Evolutionary conservation across 257 asterid genomes (phyloP), one percentile per base, ranked within the genome.

Genomic region (Fraxinus quadrangulata): DNA sequence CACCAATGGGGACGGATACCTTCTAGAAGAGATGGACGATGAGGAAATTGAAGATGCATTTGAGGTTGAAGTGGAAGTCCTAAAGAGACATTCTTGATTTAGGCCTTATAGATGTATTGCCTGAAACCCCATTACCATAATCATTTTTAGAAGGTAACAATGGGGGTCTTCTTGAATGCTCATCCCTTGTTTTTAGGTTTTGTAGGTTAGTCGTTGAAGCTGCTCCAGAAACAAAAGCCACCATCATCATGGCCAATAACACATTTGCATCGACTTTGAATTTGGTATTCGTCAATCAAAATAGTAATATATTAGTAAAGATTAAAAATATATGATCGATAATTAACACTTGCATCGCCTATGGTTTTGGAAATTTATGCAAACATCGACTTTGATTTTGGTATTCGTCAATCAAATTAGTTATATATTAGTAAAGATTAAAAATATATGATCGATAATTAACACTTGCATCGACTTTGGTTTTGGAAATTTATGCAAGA

Each of bases 151-250:
- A 92, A 19, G 94, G 92, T 86, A 91, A 77, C 89, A 95, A 85
- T 75, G 96, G 97, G 11, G 92, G 90, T 77, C 97, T 83, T 54
- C 88, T 85, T 14, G 91, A 40, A 65, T 78, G 80, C n/a, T 88
- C 91, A 24, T 87, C 88, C n/a, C 59, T 34, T 83, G 77, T 75
- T 89, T 85, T 89, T 83, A 82, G 82, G 85, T 75, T 88, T 83
- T 81, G 88, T 3, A 87, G 85, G 77, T 79, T 85, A 13, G 85
- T 71, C 24, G 92, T 82, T 81, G 96, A 91, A 90, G 91, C 92
- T 86, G 90, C 90, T 81, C 92, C 97, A 70, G 96, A 84, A 86
- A 86, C 91, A 83, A 94, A 96, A 88, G 94, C 96, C 85, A 90
- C 96, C 98, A 95, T 87, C 86, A 87, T 89, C 89, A 79, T 86